These are phyloP conservation scores for Xylariaceae sp. DNA, from an alignment of 2,329 filamentous ascomycete genomes.

Conservation along the genomic window DNA sequence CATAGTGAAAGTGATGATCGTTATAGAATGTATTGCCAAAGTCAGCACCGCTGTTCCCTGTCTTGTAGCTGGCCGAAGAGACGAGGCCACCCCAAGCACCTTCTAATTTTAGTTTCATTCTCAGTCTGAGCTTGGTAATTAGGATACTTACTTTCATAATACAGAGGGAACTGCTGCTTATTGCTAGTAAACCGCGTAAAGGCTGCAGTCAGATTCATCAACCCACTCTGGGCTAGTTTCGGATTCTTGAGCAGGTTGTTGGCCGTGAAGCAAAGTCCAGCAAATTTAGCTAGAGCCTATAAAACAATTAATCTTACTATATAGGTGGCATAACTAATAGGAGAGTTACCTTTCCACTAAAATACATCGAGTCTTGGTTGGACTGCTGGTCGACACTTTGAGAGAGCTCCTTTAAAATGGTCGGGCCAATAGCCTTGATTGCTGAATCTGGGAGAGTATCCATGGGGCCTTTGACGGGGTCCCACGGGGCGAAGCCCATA, in stretches of 20 bases:
- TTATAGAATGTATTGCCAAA: conserved; percentile 92
- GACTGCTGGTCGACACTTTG: conserved; percentile 77
- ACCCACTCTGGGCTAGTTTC: conserved; percentile 60
- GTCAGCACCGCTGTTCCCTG: conserved; percentile 72
- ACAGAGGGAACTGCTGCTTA: conserved; percentile 68
- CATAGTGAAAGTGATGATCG: conserved; percentile 78
- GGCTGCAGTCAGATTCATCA: conserved; percentile 67
- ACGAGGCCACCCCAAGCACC: conserved; percentile 80
- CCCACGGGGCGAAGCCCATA: conserved; percentile 84
- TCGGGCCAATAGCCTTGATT: conserved; percentile 62
- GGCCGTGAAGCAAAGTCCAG: conserved; percentile 68
- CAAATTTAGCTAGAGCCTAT: conserved; percentile 77
- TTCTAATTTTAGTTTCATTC: conserved; percentile 35
- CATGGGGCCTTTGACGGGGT: conserved; percentile 56
- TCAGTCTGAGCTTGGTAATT: not conserved
- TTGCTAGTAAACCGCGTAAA: conserved; percentile 73
- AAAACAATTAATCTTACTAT: not conserved
- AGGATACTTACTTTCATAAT: conserved; percentile 62
- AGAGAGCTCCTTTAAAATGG: conserved; percentile 74
- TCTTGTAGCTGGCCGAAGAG: conserved; percentile 74
- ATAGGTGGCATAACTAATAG: not conserved
- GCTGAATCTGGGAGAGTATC: conserved; percentile 57
- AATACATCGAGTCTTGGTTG: conserved; percentile 88
- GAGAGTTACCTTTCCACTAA: conserved; percentile 74
- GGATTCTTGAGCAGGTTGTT: conserved; percentile 67